Conservation (phyloP, 139 green algal species). For the Haematococcus sp. region DNA sequence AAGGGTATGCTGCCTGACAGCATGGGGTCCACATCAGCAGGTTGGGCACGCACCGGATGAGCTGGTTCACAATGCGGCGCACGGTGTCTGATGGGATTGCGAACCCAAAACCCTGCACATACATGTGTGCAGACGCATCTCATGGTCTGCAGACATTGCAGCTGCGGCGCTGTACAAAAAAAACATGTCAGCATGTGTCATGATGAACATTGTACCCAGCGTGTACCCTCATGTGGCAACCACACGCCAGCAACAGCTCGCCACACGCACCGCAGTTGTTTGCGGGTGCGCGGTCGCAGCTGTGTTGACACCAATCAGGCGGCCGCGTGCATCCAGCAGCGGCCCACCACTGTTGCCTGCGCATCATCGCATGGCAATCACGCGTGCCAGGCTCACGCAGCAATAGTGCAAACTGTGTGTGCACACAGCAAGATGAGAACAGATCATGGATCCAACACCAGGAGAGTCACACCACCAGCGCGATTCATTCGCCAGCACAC, state of each 20-base stretch:
- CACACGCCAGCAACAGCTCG: slow-evolving; percentile 10
- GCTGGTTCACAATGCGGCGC: slow-evolving; percentile 72
- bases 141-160: slow-evolving; percentile 72
- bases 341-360: slow-evolving; percentile 48
- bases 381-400: no score
- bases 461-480: no score
- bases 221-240: background rate
- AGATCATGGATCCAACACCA: no score
- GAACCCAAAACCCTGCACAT: slow-evolving; percentile 75
- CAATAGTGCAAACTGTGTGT: no score
- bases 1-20: no score
- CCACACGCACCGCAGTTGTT: slow-evolving; percentile 14
- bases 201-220: background rate
- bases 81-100: slow-evolving; percentile 73
- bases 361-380: background rate
- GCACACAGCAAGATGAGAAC: no score
- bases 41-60: slow-evolving; percentile 54
- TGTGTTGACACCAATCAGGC: slow-evolving; percentile 79
- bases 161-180: slow-evolving; percentile 34
- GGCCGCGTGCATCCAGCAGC: slow-evolving; percentile 56
- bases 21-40: no score
- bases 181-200: background rate
- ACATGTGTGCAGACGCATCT: slow-evolving; percentile 54
- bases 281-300: slow-evolving; percentile 54
- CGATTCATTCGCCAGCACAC: background rate